Conservation (phyloP, 202 grass and related monocot genomes). For the Carex sylvatica region DNA sequence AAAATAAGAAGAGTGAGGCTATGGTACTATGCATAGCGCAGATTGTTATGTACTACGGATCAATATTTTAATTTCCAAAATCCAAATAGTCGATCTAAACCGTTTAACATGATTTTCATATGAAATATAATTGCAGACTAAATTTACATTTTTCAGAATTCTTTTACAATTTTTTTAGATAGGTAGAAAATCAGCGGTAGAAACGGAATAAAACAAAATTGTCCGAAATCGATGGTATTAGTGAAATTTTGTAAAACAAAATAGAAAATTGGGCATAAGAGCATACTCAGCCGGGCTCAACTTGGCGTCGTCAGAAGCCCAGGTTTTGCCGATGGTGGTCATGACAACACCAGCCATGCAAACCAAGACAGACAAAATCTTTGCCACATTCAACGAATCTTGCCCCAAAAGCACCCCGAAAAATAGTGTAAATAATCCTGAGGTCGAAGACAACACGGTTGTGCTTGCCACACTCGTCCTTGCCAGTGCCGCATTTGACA, state of each 20-base stretch:
- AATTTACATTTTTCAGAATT: too few relatives aligned
- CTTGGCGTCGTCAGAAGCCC: constrained; percentile 83
- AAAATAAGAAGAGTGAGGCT: neutral
- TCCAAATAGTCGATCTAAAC: too few relatives aligned
- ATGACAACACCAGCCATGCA: constrained; percentile 90
- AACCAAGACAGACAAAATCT: constrained; percentile 78
- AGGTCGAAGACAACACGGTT: constrained; percentile 91
- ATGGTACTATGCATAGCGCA: too few relatives aligned
- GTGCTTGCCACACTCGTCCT: constrained; percentile 98
- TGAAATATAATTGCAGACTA: too few relatives aligned
- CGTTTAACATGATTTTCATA: too few relatives aligned
- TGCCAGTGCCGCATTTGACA: constrained; percentile 98
- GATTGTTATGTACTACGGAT: too few relatives aligned
- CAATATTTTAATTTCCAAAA: too few relatives aligned
- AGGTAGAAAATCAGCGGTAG: too few relatives aligned
- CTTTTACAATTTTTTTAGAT: too few relatives aligned
- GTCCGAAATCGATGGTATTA: too few relatives aligned
- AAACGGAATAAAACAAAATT: too few relatives aligned
- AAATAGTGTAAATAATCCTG: constrained; percentile 90
- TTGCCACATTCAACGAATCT: constrained; percentile 82
- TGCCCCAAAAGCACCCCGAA: constrained; percentile 75
- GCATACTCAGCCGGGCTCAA: constrained; percentile 56
- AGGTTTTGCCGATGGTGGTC: constrained; percentile 92
- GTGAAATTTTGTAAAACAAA: too few relatives aligned
- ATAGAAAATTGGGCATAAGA: neutral